Evolutionary conservation across 805 yeast species (phyloP), one percentile per base, ranked within the genome.

Genomic region (Teunomyces barrocoloradensis): DNA sequence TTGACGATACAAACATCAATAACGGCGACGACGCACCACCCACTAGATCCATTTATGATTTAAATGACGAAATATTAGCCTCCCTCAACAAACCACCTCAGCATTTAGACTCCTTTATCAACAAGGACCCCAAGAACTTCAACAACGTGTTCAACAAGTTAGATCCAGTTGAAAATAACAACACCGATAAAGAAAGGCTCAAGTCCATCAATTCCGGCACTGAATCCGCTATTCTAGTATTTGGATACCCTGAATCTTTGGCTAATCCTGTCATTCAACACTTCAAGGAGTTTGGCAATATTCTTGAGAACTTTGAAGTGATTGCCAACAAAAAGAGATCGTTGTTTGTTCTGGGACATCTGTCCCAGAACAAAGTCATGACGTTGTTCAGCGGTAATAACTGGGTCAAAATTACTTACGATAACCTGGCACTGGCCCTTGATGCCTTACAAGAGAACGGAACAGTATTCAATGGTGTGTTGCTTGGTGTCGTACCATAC

Each of bases 391-490:
- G 91, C 10, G 98, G 98, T 1, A 79, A 82, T 40, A 83, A 88
- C 34, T 92, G 98, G 98, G 82, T 91, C n/a, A 87, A 90, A 60
- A 63, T 92, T 45, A 91, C 97, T 3, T 94, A 81, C 64, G 85
- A 82, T 48, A 84, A 83, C 49, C 79, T 86, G 6, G 71, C 84
- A 1, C 78, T 91, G 7, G 97, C 96, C 2, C 64, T 81, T 13
- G 81, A 96, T 46, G 97, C 99, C 0, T 69, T 91, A 38, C 83
- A 87, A 53, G 96, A 90, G 59, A 87, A 89, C 60, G 96, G 96
- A 3, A 64, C 75, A 10, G 77, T 83, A 5, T 79, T 85, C 57
- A 86, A 84, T 45, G 92, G 88, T 46, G 71, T 64, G 57, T 78
- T 63, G 64, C 84, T 61, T 81, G 96, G 60, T 65, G 96, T 77